Evolutionary conservation across 352 stramenopile species (phyloP).

Genomic region (Blastocystis sp.): DNA sequence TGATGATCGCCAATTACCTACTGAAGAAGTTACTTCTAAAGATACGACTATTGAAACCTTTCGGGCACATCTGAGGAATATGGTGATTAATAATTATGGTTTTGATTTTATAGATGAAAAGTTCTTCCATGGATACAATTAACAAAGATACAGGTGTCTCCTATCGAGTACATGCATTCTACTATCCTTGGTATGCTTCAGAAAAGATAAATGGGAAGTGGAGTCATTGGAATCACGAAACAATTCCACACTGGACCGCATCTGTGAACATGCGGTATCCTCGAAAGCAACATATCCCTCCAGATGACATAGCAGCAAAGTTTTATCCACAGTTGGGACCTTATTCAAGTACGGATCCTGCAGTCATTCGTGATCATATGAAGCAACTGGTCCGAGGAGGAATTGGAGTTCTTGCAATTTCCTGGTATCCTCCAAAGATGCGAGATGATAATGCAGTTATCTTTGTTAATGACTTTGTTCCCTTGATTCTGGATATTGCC

Average conservation of each 20-base stretch:
- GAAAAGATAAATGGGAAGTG: slow-evolving; percentile 67
- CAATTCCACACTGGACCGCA: slow-evolving; percentile 70
- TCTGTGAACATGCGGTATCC: slow-evolving; percentile 51
- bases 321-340: slow-evolving; percentile 69
- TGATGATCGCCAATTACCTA: too few relatives aligned
- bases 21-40: neutral
- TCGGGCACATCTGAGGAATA: neutral
- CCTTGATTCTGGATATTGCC: slow-evolving; percentile 67
- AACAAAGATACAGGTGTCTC: slow-evolving; percentile 8
- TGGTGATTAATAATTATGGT: neutral
- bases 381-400: slow-evolving; percentile 57
- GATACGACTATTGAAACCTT: neutral
- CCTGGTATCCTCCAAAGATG: slow-evolving; percentile 67
- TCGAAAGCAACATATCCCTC: slow-evolving; percentile 64
- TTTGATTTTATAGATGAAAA: neutral
- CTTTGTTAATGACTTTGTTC: slow-evolving; percentile 68
- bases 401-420: slow-evolving; percentile 69
- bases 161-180: slow-evolving; percentile 69
- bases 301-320: slow-evolving; percentile 67
- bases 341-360: slow-evolving; percentile 68
- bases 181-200: slow-evolving; percentile 70
- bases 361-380: slow-evolving; percentile 70
- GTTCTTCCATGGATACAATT: neutral
- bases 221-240: slow-evolving; percentile 70
- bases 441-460: slow-evolving; percentile 49